Evolutionary conservation across 2,329 filamentous ascomycete species (phyloP).

Genomic region (Shiraia sp.): DNA sequence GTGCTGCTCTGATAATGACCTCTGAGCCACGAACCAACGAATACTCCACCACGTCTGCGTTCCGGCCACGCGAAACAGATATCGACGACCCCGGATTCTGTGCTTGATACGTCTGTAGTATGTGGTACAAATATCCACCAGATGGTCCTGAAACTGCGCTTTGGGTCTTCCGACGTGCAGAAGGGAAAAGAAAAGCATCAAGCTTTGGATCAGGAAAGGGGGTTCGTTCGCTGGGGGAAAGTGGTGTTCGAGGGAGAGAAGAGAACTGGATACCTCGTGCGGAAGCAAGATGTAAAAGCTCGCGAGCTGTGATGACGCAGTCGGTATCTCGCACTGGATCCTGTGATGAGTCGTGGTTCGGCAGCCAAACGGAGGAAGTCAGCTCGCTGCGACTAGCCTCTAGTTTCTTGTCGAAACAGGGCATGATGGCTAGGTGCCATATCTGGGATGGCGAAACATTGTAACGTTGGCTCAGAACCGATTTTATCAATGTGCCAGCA

Average conservation of each 20-base stretch:
- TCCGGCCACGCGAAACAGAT: slow-evolving; percentile 74
- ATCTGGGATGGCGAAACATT: slow-evolving; percentile 77
- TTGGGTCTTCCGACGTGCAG: slow-evolving; percentile 41
- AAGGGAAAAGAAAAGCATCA: slow-evolving; percentile 73
- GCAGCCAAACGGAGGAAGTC: slow-evolving; percentile 74
- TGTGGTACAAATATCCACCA: slow-evolving; percentile 85
- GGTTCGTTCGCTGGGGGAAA: slow-evolving; percentile 51
- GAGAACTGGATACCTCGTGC: slow-evolving; percentile 79
- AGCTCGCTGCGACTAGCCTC: slow-evolving; percentile 93
- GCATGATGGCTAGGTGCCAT: slow-evolving; percentile 96
- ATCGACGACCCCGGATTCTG: slow-evolving; percentile 74
- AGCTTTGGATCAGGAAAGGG: slow-evolving; percentile 75
- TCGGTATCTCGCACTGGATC: slow-evolving; percentile 78
- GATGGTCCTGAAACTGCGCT: slow-evolving; percentile 72
- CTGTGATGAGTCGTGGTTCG: slow-evolving; percentile 24
- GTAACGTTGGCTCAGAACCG: slow-evolving; percentile 72
- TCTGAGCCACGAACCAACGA: slow-evolving; percentile 59
- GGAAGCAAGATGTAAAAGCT: slow-evolving; percentile 86
- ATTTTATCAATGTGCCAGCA: slow-evolving; percentile 88
- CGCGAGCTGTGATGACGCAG: slow-evolving; percentile 96
- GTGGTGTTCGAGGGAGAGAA: slow-evolving; percentile 63
- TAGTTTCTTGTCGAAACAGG: slow-evolving; percentile 98
- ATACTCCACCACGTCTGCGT: slow-evolving; percentile 90
- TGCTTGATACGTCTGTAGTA: slow-evolving; percentile 74
- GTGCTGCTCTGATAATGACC: slow-evolving; percentile 57